Percentiles rank a stretch among this genome's conserved stretches.
Conservation (phyloP, 2,329 filamentous ascomycete genomes). For the Orbilia javanica region DNA sequence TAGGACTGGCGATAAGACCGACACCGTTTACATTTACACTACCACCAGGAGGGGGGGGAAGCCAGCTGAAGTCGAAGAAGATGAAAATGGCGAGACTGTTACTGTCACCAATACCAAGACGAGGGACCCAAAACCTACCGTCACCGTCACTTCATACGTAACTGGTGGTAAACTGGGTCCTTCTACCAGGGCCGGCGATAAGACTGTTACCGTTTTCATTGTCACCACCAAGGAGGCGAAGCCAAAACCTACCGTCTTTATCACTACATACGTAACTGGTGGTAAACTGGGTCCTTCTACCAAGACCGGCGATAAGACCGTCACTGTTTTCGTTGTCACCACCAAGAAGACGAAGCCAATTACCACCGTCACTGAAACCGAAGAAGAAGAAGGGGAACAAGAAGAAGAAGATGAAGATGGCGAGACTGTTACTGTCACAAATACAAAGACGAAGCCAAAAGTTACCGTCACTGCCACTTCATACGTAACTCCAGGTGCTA, state of each 20-base stretch:
- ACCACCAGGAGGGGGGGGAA: background rate
- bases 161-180: background rate
- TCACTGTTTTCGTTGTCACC: constrained; percentile 2
- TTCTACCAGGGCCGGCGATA: constrained; percentile 6
- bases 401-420: background rate
- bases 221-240: background rate
- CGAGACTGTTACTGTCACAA: constrained; percentile 1
- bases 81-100: background rate
- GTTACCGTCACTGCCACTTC: background rate
- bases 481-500: constrained; percentile 6
- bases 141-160: constrained; percentile 1
- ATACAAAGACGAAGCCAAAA: constrained; percentile 5
- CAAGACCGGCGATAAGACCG: constrained; percentile 7
- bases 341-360: background rate
- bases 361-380: constrained; percentile 4
- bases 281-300: constrained; percentile 4
- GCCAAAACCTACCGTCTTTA: background rate
- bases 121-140: constrained; percentile 3
- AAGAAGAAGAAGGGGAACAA: too few relatives aligned
- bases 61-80: background rate
- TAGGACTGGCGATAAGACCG: background rate
- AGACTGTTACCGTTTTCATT: constrained; percentile 8
- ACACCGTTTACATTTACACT: constrained; percentile 4
- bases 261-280: constrained; percentile 7
- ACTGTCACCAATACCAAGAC: constrained; percentile 17